Evolutionary conservation across 768 basidiomycete genomes (phyloP).

Genomic region (Fistulinella prunicolor): DNA sequence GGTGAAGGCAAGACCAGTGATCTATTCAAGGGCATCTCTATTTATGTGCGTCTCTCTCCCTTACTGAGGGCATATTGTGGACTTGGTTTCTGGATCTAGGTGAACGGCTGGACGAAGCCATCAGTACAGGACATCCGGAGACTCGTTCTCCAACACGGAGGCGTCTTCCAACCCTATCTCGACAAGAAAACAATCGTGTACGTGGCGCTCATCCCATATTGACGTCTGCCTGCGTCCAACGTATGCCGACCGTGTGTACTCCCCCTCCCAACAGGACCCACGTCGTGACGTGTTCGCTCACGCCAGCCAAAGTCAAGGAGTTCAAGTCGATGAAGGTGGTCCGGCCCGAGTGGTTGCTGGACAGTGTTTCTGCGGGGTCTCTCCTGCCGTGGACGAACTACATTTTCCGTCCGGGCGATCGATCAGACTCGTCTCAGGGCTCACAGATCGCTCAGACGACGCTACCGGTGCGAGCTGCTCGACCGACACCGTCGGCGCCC

Average conservation of each 20-base stretch:
- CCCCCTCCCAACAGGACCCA: slow-evolving; percentile 70
- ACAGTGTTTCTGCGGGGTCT: slow-evolving; percentile 64
- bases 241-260: too few species aligned
- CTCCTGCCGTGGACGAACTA: slow-evolving; percentile 83
- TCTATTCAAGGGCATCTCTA: slow-evolving; percentile 71
- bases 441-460: slow-evolving; percentile 21
- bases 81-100: slow-evolving; percentile 41
- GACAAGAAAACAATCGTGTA: slow-evolving; percentile 75
- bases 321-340: slow-evolving; percentile 91
- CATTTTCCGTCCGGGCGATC: slow-evolving; percentile 50
- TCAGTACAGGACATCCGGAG: slow-evolving; percentile 81
- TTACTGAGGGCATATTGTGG: background rate
- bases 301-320: slow-evolving; percentile 84
- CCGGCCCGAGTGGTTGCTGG: slow-evolving; percentile 81
- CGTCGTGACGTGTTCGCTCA: slow-evolving; percentile 88
- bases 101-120: slow-evolving; percentile 87
- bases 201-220: slow-evolving; percentile 21
- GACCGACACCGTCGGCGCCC: slow-evolving; percentile 3
- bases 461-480: slow-evolving; percentile 9
- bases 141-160: slow-evolving; percentile 81
- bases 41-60: slow-evolving; percentile 66
- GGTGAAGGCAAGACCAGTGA: slow-evolving; percentile 33
- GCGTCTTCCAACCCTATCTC: slow-evolving; percentile 79
- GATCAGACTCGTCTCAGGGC: slow-evolving; percentile 51
- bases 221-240: background rate